Evolutionary conservation across 1,284 basidiomycete genomes (phyloP).

Genomic region (Phlebopus sp.): DNA sequence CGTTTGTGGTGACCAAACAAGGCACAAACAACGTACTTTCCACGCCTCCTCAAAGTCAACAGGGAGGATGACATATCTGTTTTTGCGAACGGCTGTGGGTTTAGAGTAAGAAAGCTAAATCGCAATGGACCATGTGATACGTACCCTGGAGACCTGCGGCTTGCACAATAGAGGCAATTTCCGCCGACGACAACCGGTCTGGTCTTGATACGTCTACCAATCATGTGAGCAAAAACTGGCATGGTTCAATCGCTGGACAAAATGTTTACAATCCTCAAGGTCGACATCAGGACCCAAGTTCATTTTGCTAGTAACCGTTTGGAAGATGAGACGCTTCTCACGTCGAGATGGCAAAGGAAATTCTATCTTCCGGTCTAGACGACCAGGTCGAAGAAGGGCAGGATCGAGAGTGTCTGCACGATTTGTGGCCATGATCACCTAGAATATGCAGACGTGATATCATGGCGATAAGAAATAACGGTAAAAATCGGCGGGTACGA

Average conservation of each 20-base stretch:
- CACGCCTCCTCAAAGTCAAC: slow-evolving; percentile 98
- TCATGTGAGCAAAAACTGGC: background rate
- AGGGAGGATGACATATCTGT: slow-evolving; percentile 95
- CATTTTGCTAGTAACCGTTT: slow-evolving; percentile 97
- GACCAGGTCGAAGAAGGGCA: slow-evolving; percentile 94
- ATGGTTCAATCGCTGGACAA: background rate
- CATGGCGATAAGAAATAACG: background rate
- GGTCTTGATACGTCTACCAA: slow-evolving; percentile 89
- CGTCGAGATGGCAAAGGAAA: slow-evolving; percentile 94
- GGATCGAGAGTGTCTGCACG: slow-evolving; percentile 96
- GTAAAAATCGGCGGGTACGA: background rate
- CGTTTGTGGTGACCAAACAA: slow-evolving; percentile 35
- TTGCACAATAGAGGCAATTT: slow-evolving; percentile 95
- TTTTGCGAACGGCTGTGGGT: slow-evolving; percentile 86
- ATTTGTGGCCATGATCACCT: slow-evolving; percentile 99
- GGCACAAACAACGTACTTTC: slow-evolving; percentile 75
- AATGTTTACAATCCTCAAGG: slow-evolving; percentile 87
- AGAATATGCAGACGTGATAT: slow-evolving; percentile 1
- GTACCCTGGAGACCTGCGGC: slow-evolving; percentile 95
- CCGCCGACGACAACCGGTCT: slow-evolving; percentile 92
- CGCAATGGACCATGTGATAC: slow-evolving; percentile 8
- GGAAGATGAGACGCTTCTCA: slow-evolving; percentile 98
- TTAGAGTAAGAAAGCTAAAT: slow-evolving; percentile 8
- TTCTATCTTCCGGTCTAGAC: slow-evolving; percentile 98
- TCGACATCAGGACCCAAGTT: slow-evolving; percentile 98